Evolutionary conservation across 106 monocot species (phyloP), one percentile per base, ranked within the genome.

Genomic region (Allium cepa): DNA sequence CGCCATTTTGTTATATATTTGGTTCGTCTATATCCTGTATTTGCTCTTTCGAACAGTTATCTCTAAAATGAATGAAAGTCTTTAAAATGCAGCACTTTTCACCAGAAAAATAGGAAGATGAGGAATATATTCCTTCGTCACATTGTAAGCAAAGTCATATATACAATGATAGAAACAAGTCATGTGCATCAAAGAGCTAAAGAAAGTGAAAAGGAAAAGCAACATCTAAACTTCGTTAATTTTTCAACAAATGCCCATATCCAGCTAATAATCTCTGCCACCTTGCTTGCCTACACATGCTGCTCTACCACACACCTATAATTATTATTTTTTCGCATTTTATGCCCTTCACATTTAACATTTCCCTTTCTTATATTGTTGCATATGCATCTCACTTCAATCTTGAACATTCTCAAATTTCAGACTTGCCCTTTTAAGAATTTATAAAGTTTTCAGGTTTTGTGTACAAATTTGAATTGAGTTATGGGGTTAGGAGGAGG

Each of bases 401-500:
- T 62, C 11, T 36, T 11, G 36, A 36, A 36, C 36, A 36, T 36
- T 36, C 36, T 5, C 36, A 36, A 36, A 36, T 36, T 36, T 36
- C 36, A 4, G 36, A 36, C 36, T 36, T 36, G 3, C 36, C 26
- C 17, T 11, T 22, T 62, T 62, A 46, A 64, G 64, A 36, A 14
- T 64, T 28, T 7, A 64, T 28, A 14, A 45, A 26, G 28, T 64
- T 64, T 47, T 11, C 46, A 64, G 7, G 15, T 55, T 36, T 36
- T 55, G 52, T 47, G 0, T 22, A 22, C 22, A 22, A 22, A 22
- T 52, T 17, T 49, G 17, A 48, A n/a, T 59, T 63, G 10, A 11
- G 73, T 12, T 52, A 90, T 86, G 90, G 90, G 90, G 51, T 59
- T 90, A 63, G 71, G 72, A 49, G 76, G 85, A 28, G 82, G 80